phyloP scores from a whole-genome alignment of 805 yeast genomes.

The Vanderwaltozyma polyspora region DNA sequence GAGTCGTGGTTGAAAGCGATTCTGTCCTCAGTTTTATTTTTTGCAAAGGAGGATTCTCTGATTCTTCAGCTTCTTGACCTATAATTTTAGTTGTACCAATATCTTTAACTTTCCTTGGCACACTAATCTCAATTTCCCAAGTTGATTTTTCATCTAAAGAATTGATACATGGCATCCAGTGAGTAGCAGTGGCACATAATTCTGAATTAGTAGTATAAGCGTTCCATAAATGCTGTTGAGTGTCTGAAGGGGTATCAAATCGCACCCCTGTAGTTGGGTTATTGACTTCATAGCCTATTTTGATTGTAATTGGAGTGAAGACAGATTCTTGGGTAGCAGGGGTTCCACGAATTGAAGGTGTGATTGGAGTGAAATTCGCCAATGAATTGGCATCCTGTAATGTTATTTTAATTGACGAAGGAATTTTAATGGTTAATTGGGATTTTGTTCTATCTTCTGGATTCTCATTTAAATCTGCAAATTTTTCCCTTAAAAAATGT shows the following conservation, averaged over 20 bases:
- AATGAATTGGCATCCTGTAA: slow-evolving; percentile 39
- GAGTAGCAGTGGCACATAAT: slow-evolving; percentile 68
- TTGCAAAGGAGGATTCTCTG: not conserved
- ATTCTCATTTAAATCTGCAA: slow-evolving; percentile 20
- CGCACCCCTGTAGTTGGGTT: slow-evolving; percentile 66
- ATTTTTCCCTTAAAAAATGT: slow-evolving; percentile 23
- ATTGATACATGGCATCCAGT: slow-evolving; percentile 98
- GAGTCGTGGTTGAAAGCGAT: not conserved
- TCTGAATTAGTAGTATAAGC: slow-evolving; percentile 79
- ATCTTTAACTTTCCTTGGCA: slow-evolving; percentile 71
- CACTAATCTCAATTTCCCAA: slow-evolving; percentile 82
- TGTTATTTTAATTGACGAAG: slow-evolving; percentile 39
- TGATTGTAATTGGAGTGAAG: slow-evolving; percentile 64
- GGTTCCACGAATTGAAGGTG: slow-evolving; percentile 32
- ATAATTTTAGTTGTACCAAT: slow-evolving; percentile 35
- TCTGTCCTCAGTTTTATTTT: not conserved
- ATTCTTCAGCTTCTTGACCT: slow-evolving; percentile 17
- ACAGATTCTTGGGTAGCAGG: slow-evolving; percentile 35
- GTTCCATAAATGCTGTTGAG: slow-evolving; percentile 51
- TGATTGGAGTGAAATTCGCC: slow-evolving; percentile 29
- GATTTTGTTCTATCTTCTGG: slow-evolving; percentile 23
- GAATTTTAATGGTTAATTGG: slow-evolving; percentile 23
- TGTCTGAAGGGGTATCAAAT: slow-evolving; percentile 41
- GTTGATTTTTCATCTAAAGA: slow-evolving; percentile 78
- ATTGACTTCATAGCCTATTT: slow-evolving; percentile 51